phyloP scores from a whole-genome alignment of 1,284 basidiomycete species.

The Rhizoctonia solani region DNA sequence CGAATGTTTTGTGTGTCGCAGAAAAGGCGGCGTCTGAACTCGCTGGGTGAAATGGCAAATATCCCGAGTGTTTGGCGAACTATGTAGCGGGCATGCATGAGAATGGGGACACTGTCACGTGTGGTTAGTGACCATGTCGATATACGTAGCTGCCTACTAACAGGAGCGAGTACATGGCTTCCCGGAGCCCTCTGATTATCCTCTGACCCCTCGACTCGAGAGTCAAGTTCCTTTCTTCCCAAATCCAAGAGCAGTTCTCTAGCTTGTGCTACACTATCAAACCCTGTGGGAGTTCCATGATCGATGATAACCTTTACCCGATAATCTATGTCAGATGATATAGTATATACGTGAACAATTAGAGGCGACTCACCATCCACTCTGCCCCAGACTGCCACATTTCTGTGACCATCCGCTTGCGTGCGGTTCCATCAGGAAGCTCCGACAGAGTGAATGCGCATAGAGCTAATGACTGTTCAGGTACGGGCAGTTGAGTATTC shows the following conservation, averaged over 20 bases:
- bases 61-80: constrained; percentile 48
- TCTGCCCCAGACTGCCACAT: constrained; percentile 91
- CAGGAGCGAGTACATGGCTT: constrained; percentile 82
- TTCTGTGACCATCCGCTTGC: constrained; percentile 72
- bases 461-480: constrained; percentile 67
- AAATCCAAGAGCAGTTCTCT: constrained; percentile 75
- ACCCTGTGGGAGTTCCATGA: constrained; percentile 76
- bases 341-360: constrained; percentile 38
- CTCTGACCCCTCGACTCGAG: constrained; percentile 40
- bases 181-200: constrained; percentile 50
- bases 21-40: constrained; percentile 81
- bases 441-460: constrained; percentile 86
- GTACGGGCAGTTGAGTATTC: constrained; percentile 24
- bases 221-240: constrained; percentile 58
- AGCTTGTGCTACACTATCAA: constrained; percentile 81
- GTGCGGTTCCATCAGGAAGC: constrained; percentile 62
- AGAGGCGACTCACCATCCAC: constrained; percentile 59
- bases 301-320: constrained; percentile 78
- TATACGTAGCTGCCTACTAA: constrained; percentile 49
- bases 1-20: constrained; percentile 86
- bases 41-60: constrained; percentile 88
- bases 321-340: background rate
- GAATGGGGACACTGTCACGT: constrained; percentile 86
- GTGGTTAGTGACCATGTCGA: constrained; percentile 38
- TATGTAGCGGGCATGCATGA: constrained; percentile 70